Evolutionary conservation across 345 rosid genomes (phyloP), one percentile per base, ranked within the genome.

Genomic region (Eutrema yunnanense): DNA sequence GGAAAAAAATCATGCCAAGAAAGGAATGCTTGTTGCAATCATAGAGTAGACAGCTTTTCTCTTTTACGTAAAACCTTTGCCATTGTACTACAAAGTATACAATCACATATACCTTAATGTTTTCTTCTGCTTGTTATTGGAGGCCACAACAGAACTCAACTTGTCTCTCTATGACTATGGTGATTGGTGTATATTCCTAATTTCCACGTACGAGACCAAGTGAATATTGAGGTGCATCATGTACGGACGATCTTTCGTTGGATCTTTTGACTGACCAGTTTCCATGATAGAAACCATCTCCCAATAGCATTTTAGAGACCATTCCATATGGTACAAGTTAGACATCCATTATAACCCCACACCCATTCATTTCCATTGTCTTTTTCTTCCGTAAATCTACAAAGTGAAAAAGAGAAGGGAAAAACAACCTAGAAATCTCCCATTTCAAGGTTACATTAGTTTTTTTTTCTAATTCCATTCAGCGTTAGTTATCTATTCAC

Each of bases 251-350:
- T 27, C 44, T 47, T 50, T 72, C 55, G 48, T 72, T 63, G 69
- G 60, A 49, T 48, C 61, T 74, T 59, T 67, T 52, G 48, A 59
- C 73, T 67, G 78, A 74, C 78, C 62, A 67, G 73, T 58, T 67
- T 67, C 72, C 72, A 73, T 73, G 72, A 67, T 67, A 67, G 73
- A 36, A 60, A 74, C 66, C 59, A 73, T 49, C 77, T 57, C 58
- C 77, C 77, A 73, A 73, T 65, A 57, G 29, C 43, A 65, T 57
- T 73, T 11, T 19, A 73, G 66, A 73, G 66, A 73, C 72, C 77
- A 65, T 2, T 57, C 36, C 29, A n/a, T 19, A 9, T 73, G 66
- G 77, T 73, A 65, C 77, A 47, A 65, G 73, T 67, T 67, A 67
- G 62, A 67, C 48, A 74, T 67, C 78, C 73, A 74, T 59, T 74